Base-by-base conservation (phyloP, 164 flowering plant species). In the Nymphaea colorata region DNA sequence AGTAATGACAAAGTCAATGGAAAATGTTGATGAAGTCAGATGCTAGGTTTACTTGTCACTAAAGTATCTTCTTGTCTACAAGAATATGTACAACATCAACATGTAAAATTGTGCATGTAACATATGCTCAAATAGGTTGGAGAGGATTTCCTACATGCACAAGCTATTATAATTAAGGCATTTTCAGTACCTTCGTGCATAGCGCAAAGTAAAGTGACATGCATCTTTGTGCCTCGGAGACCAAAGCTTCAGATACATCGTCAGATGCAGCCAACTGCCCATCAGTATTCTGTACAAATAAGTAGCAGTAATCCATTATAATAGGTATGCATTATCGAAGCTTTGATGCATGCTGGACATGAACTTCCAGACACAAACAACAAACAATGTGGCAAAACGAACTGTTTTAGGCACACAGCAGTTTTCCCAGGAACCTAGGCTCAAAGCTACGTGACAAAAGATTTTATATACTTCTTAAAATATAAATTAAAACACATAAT, bases 201-300 rank as follows among this genome's bases (percentile, higher is more conserved):
- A 94, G 83, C 7, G 99, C 99, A 75, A 91, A 94, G 79, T 88
- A 94, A 15, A 94, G 79, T 25, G 96, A 86, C 96, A 88, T 87
- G 87, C 88, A 85, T 36, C 89, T 80, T 67, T 85, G 94, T 25
- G 88, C 90, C 76, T 92, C 96, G 62, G 86, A 72, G 6, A 88
- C 61, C 41, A 83, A 78, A 60, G 78, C 74, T 59, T 85, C 70
- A 67, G 91, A 73, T 4, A 67, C 64, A 73, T 73, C 80, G 66
- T 81, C 74, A 71, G 87, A 70, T 65, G 79, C 61, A 68, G 68
- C 60, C 59, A 78, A 74, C 41, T 78, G 82, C 59, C 69, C 71
- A 10, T 4, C 57, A 10, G 14, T 4, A 7, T 15, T 5, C 57
- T 51, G 57, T 15, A 51, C 57, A 51, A 4, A 4, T 51, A 8